phyloP scores from a whole-genome alignment of 495 filamentous ascomycete genomes.

The Penicillium lividum region DNA sequence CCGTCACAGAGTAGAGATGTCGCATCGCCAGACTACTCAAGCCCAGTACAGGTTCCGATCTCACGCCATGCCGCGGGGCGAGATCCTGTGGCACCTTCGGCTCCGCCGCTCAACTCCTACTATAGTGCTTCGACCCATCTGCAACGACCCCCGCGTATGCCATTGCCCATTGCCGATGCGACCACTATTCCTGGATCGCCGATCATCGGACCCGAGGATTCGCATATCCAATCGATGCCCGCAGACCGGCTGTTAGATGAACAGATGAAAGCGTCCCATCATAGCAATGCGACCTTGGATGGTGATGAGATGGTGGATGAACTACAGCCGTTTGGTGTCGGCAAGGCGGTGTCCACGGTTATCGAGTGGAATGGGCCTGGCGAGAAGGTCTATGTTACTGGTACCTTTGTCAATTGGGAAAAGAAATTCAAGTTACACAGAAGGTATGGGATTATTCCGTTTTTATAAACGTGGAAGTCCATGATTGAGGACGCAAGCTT shows the following conservation, averaged over 20 bases:
- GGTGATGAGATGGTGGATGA: conserved; percentile 81
- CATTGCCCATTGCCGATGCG: conserved; percentile 89
- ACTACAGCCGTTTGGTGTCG: conserved; percentile 52
- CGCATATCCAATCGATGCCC: conserved; percentile 52
- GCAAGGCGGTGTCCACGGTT: conserved; percentile 66
- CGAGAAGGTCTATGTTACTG: conserved; percentile 91
- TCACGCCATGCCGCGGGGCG: conserved; percentile 36
- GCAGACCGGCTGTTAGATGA: conserved; percentile 50
- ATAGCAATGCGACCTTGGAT: conserved; percentile 71
- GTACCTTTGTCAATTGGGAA: conserved; percentile 95
- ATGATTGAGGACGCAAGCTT: conserved; percentile 3
- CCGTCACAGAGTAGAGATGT: conserved; percentile 25
- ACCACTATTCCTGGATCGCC: conserved; percentile 83
- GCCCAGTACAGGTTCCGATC: conserved; percentile 53
- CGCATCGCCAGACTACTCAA: conserved; percentile 38
- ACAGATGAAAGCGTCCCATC: conserved; percentile 51
- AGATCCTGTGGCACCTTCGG: conserved; percentile 43
- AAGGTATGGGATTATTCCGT: conserved; percentile 54
- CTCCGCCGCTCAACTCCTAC: conserved; percentile 48
- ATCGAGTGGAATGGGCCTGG: conserved; percentile 80
- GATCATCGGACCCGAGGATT: conserved; percentile 63
- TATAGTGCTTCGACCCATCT: conserved; percentile 56
- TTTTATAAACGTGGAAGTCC: neutral
- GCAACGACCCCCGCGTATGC: conserved; percentile 79
- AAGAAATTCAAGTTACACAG: conserved; percentile 82